These are phyloP conservation scores for Coemansia sp. DNA, from an alignment of 192 early-diverging fungal genomes.

Conservation along the genomic window DNA sequence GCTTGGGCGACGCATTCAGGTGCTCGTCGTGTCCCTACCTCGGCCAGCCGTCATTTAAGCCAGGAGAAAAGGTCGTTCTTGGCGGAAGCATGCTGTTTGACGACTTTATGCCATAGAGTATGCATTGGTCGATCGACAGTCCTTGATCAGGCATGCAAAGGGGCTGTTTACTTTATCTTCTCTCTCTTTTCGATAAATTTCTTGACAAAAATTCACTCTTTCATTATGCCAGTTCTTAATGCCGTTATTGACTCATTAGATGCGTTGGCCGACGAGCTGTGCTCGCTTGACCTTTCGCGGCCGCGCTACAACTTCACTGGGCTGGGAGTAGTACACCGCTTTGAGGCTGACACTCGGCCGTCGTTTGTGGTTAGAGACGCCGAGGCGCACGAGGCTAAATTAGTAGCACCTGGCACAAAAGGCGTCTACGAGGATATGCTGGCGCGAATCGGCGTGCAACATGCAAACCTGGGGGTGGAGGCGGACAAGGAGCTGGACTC, in stretches of 20 bases:
- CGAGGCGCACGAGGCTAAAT: slow-evolving; percentile 50
- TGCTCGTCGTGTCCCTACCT: slow-evolving; percentile 95
- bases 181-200: neutral
- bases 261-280: slow-evolving; percentile 46
- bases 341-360: slow-evolving; percentile 38
- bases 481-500: slow-evolving; percentile 44
- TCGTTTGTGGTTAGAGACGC: slow-evolving; percentile 49
- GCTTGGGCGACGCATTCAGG: slow-evolving; percentile 96
- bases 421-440: slow-evolving; percentile 59
- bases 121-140: neutral
- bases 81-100: slow-evolving; percentile 66
- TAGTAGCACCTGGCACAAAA: slow-evolving; percentile 55
- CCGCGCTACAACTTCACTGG: slow-evolving; percentile 47
- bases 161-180: neutral
- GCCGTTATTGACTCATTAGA: slow-evolving; percentile 43
- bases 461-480: slow-evolving; percentile 46
- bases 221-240: slow-evolving; percentile 37
- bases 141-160: neutral
- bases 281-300: slow-evolving; percentile 40
- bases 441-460: slow-evolving; percentile 52
- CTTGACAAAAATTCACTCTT: neutral
- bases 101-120: slow-evolving; percentile 47
- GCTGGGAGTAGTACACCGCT: slow-evolving; percentile 42
- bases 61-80: slow-evolving; percentile 89
- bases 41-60: slow-evolving; percentile 96